These are phyloP conservation scores for Spinacia oleracea DNA, from an alignment of 179 eudicot genomes.

Conservation along the genomic window DNA sequence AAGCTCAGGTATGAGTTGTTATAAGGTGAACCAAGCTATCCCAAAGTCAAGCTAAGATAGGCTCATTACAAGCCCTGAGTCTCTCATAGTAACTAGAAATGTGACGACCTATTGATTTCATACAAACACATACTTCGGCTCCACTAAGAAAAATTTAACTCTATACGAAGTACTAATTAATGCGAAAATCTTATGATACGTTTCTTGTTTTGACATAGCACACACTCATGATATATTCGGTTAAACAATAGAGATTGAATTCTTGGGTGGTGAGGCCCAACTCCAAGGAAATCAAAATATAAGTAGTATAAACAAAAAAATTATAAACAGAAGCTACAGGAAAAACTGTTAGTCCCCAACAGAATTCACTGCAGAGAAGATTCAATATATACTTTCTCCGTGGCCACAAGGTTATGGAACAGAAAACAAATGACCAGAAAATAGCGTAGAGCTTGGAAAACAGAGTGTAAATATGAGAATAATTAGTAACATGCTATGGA, in stretches of 20 bases:
- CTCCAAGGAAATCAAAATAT: not conserved
- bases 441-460: not conserved
- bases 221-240: not conserved
- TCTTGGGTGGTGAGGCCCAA: not conserved
- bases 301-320: not conserved
- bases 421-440: not conserved
- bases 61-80: not conserved
- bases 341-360: not conserved
- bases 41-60: not conserved
- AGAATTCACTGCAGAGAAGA: not conserved
- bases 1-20: no score
- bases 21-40: not conserved
- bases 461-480: not conserved
- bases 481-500: not conserved
- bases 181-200: not conserved
- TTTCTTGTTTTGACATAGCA: not conserved
- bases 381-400: not conserved
- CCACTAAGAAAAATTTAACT: not conserved
- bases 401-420: not conserved
- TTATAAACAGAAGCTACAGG: not conserved
- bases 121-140: not conserved
- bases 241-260: not conserved
- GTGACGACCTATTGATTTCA: not conserved
- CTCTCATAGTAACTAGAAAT: not conserved
- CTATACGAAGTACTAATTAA: not conserved